These are phyloP conservation scores for Lasiodiplodia citricola DNA, from an alignment of 2,329 filamentous ascomycete species.

Conservation along the genomic window DNA sequence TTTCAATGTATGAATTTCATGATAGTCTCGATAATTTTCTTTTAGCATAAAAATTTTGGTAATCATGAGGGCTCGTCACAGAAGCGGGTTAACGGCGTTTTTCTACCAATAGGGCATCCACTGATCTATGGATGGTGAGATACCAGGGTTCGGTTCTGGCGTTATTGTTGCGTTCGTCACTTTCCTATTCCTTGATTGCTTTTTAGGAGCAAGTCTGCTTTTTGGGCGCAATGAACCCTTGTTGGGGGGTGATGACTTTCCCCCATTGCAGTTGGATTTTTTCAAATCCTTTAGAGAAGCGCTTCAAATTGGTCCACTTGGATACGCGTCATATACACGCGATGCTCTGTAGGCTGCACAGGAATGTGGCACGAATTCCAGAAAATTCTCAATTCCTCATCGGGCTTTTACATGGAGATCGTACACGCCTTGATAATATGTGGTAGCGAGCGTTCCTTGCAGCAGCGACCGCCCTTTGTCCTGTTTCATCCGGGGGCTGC, in stretches of 20 bases:
- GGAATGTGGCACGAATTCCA: slow-evolving; percentile 3
- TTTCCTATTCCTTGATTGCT: neutral
- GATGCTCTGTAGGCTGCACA: neutral
- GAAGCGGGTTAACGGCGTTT: neutral
- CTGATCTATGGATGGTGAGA: slow-evolving; percentile 19
- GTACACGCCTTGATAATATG: neutral
- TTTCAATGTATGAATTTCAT: neutral
- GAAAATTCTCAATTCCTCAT: neutral
- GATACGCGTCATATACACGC: slow-evolving; percentile 1
- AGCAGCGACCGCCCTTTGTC: neutral
- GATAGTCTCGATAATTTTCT: neutral
- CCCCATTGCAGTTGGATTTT: neutral
- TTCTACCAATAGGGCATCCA: neutral
- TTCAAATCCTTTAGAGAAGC: neutral
- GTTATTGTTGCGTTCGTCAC: neutral
- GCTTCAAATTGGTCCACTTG: neutral
- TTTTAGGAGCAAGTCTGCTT: neutral
- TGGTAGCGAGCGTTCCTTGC: neutral
- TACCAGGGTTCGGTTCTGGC: neutral
- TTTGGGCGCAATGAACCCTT: neutral
- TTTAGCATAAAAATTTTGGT: neutral
- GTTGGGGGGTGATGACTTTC: neutral
- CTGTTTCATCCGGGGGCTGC: neutral
- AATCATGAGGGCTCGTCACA: neutral
- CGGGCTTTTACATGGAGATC: neutral